Evolutionary conservation across 768 basidiomycete genomes (phyloP).

Genomic region (Saitozyma sp.): DNA sequence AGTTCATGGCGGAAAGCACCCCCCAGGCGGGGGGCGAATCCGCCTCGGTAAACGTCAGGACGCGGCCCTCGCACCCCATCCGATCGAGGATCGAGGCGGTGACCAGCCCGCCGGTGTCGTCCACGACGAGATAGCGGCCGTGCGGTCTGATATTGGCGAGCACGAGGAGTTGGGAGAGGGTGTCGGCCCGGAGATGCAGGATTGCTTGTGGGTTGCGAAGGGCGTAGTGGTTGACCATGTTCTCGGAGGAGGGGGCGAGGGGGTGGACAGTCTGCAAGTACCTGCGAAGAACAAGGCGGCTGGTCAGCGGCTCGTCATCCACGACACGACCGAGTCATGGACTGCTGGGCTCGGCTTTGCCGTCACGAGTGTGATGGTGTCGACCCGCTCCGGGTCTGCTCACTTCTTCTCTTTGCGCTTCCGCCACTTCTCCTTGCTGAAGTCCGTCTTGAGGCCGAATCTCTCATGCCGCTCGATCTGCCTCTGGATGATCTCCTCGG

Average conservation of each 20-base stretch:
- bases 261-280: slow-evolving; percentile 76
- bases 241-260: slow-evolving; percentile 80
- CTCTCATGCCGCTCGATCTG: slow-evolving; percentile 92
- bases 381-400: slow-evolving; percentile 32
- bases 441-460: slow-evolving; percentile 92
- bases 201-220: slow-evolving; percentile 71
- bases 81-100: slow-evolving; percentile 82
- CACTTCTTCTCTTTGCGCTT: slow-evolving; percentile 97
- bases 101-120: slow-evolving; percentile 86
- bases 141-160: slow-evolving; percentile 80
- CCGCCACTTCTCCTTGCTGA: slow-evolving; percentile 97
- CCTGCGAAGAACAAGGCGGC: not conserved
- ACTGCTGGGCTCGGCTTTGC: not conserved
- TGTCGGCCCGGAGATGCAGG: slow-evolving; percentile 80
- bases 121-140: slow-evolving; percentile 82
- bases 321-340: not conserved
- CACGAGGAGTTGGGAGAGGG: slow-evolving; percentile 82
- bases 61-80: slow-evolving; percentile 77
- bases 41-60: slow-evolving; percentile 80
- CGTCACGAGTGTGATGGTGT: not conserved
- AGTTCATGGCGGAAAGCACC: slow-evolving; percentile 81
- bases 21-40: slow-evolving; percentile 93
- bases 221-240: slow-evolving; percentile 87
- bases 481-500: slow-evolving; percentile 89
- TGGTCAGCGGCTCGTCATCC: not conserved